A percentile compares a stretch with the other conserved stretches of the same genome.
phyloP scores from a whole-genome alignment of 2,329 filamentous ascomycete genomes.

The Cladorrhinum sp. region DNA sequence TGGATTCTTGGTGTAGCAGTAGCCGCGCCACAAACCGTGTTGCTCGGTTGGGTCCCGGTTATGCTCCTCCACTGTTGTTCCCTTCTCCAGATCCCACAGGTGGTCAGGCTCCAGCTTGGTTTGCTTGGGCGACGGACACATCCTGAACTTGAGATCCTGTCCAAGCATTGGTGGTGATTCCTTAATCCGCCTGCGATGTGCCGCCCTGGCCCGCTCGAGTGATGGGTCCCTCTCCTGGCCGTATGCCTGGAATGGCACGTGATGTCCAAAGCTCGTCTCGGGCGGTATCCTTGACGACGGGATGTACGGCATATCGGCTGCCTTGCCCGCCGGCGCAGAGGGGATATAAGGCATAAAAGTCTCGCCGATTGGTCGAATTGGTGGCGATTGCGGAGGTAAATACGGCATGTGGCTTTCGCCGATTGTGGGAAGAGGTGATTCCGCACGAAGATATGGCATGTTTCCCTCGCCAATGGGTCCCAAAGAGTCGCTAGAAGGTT shows the following conservation, averaged over 20 bases:
- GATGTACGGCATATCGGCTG: slow-evolving; percentile 29
- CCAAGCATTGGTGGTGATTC: slow-evolving; percentile 83
- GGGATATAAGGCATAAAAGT: slow-evolving; percentile 34
- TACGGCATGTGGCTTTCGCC: slow-evolving; percentile 31
- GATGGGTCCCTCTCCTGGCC: slow-evolving; percentile 49
- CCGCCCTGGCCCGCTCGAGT: slow-evolving; percentile 36
- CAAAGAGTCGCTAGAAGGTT: slow-evolving; percentile 23
- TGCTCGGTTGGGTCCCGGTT: slow-evolving; percentile 55
- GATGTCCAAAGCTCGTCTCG: slow-evolving; percentile 40
- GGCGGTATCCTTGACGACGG: slow-evolving; percentile 36
- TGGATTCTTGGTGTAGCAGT: slow-evolving; percentile 50
- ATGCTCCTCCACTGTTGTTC: slow-evolving; percentile 42
- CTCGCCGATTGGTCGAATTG: slow-evolving; percentile 32
- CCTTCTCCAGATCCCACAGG: slow-evolving; percentile 49
- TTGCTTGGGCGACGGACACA: slow-evolving; percentile 76
- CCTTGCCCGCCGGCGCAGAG: slow-evolving; percentile 28
- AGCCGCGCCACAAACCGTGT: slow-evolving; percentile 74
- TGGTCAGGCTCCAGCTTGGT: slow-evolving; percentile 82
- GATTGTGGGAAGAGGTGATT: slow-evolving; percentile 30
- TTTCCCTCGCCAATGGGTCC: slow-evolving; percentile 32
- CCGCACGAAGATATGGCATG: slow-evolving; percentile 33
- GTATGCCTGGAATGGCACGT: slow-evolving; percentile 31
- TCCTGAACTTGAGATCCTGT: slow-evolving; percentile 72
- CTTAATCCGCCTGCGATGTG: slow-evolving; percentile 48
- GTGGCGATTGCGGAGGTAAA: slow-evolving; percentile 26